phyloP scores from a whole-genome alignment of 148 eudicot species.

The Fagopyrum esculentum region DNA sequence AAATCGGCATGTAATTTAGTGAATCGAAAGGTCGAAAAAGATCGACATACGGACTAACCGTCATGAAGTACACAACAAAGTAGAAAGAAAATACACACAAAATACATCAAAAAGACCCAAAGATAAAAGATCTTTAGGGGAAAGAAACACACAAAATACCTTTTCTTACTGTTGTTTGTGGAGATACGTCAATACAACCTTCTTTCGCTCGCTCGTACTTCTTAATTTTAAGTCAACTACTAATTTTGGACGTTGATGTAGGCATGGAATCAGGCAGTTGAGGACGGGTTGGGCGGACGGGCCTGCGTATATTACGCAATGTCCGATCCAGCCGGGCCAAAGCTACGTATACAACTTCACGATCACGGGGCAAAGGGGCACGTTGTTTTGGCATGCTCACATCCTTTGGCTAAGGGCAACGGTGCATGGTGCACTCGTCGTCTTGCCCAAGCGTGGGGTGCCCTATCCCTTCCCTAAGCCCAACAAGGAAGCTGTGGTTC shows the following conservation, averaged over 20 bases:
- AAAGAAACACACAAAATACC: too few relatives aligned
- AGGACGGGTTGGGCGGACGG: conserved; percentile 85
- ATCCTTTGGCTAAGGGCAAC: conserved; percentile 74
- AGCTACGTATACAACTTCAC: conserved; percentile 73
- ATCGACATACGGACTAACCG: too few relatives aligned
- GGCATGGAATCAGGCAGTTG: conserved; percentile 68
- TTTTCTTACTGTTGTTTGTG: too few relatives aligned
- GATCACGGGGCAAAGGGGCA: conserved; percentile 69
- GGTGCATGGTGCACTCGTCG: conserved; percentile 64
- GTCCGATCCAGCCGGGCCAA: conserved; percentile 64
- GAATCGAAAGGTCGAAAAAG: too few relatives aligned
- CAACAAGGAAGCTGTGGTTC: conserved; percentile 40
- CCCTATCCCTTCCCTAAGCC: conserved; percentile 80
- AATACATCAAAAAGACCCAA: too few relatives aligned
- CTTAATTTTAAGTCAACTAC: too few relatives aligned
- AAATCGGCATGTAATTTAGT: neutral
- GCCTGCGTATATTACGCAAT: conserved; percentile 75
- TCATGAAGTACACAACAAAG: too few relatives aligned
- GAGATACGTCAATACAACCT: too few relatives aligned
- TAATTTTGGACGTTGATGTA: neutral
- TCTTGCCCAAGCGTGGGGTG: conserved; percentile 48
- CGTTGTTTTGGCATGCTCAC: conserved; percentile 88
- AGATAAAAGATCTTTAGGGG: too few relatives aligned
- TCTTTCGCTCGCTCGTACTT: too few relatives aligned
- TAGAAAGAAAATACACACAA: too few relatives aligned